Evolutionary conservation across 768 basidiomycete genomes (phyloP), one percentile per base, ranked within the genome.

Genomic region (Phylloporus rhodoxanthus): DNA sequence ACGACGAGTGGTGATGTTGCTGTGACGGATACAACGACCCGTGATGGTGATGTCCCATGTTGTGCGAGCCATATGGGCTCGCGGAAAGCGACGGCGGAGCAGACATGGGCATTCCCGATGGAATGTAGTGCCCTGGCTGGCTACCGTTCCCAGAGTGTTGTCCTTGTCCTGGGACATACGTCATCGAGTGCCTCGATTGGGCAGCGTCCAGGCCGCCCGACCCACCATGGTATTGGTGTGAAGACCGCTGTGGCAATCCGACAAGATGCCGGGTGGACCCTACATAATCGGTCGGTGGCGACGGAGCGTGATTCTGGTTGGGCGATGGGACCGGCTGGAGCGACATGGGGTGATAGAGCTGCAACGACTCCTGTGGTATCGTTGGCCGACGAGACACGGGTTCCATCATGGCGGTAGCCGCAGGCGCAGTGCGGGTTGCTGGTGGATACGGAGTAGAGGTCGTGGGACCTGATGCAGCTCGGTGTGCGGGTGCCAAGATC

Each of bases 401-500:
- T 44, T 72, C 70, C 42, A 73, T 55, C 46, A 69, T 51, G 0
- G 57, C n/a, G 0, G 61, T 48, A 3, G 57, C 50, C 14, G 59
- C 43, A 2, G 69, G 60, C 0, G 58, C 55, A 15, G 60, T 57
- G 14, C 62, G 64, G 66, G 63, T 77, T 63, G 51, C 73, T 53
- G 57, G 73, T 28, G 82, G 80, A 69, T 81, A 89, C 15, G 88
- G 87, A 1, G 81, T 78, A 5, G 85, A 87, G 0, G 87, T 89
- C 3, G 87, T 87, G 2, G 88, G 87, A 3, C 83, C 83, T 9
- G 81, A 79, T 1, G 85, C 80, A 11, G 85, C 80, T 54, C 84
- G 81, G 52, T 87, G 85, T 0, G 86, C 87, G 21, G 87, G 87
- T 9, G 88, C 87, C 51, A 91, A 79, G 63, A 90, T 90, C 57